Evolutionary conservation across 78 protist species (phyloP), one percentile per base, ranked within the genome.

Genomic region (Dictyostelium capitatum): DNA sequence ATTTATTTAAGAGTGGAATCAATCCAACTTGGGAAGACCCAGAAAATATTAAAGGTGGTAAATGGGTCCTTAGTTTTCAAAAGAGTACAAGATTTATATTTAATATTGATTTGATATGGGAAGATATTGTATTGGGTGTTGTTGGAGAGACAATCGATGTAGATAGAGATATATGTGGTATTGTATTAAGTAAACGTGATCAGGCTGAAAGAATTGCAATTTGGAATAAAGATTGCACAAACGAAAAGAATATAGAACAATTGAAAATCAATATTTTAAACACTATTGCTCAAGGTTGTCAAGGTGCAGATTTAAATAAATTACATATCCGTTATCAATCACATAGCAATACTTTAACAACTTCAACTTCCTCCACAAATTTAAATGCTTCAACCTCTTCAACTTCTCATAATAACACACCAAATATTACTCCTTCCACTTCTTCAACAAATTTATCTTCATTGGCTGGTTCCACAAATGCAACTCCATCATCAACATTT

Each of bases 21-120:
- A 77, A 54, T 50, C 92, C 92, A 57, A 87, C 59, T n/a, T 87
- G 92, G 92, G 92, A 87, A 23, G 92, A 87, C 62, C 70, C 82
- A 57, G 70, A 19, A 11, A 87, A 87, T 32, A 62, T 37, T 4
- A 47, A 74, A 43, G 92, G 92, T 32, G 92, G 92, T 12, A 87
- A 87, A 77, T 87, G 82, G 92, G 82, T 87, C 2, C 10, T 87
- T 0, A 59, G 14, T 15, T 62, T 87, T 48, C 25, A 54, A 57
- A 59, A 46, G 7, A 59, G 65, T 30, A 51, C 64, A 19, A 87
- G 83, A 59, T 47, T 32, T 48, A 47, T 25, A 46, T 62, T 25
- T 28, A 69, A 87, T 64, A 32, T 77, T n/a, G 92, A 87, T 77
- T 59, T 64, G 37, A 87, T 87, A 20, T 87, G 92, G 92, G 92